Evolutionary conservation across 495 filamentous ascomycete genomes (phyloP).

Genomic region (Cercophora samala): DNA sequence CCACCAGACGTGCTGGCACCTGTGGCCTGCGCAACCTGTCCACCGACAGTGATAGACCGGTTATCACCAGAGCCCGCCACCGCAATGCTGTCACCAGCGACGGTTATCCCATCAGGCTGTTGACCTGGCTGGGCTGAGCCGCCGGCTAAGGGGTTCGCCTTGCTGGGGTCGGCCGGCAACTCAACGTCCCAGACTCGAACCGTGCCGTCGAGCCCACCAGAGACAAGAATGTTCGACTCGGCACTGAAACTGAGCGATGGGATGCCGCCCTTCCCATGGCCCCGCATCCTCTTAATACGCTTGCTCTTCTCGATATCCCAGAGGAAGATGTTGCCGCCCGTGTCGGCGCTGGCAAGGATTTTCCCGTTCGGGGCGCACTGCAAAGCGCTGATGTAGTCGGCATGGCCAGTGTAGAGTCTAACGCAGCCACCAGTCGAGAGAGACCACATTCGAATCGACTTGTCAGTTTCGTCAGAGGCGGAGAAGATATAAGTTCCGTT

Average conservation of each 20-base stretch:
- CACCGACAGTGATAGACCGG: slow-evolving; percentile 35
- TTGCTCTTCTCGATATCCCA: slow-evolving; percentile 87
- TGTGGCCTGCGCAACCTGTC: slow-evolving; percentile 29
- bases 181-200: slow-evolving; percentile 92
- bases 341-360: slow-evolving; percentile 81
- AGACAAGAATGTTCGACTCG: slow-evolving; percentile 82
- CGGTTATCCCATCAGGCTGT: slow-evolving; percentile 53
- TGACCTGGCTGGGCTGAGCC: slow-evolving; percentile 49
- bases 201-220: slow-evolving; percentile 86
- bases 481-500: slow-evolving; percentile 93
- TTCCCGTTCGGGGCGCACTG: slow-evolving; percentile 84
- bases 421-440: slow-evolving; percentile 78
- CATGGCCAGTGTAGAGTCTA: slow-evolving; percentile 88
- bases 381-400: slow-evolving; percentile 75
- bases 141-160: slow-evolving; percentile 33
- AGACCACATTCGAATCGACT: slow-evolving; percentile 96
- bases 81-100: slow-evolving; percentile 45
- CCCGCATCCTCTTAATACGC: slow-evolving; percentile 84
- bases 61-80: slow-evolving; percentile 45
- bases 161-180: slow-evolving; percentile 51
- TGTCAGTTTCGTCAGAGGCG: slow-evolving; percentile 71
- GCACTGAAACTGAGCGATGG: slow-evolving; percentile 89
- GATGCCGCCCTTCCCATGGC: slow-evolving; percentile 89
- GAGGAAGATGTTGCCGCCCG: slow-evolving; percentile 78
- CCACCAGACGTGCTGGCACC: slow-evolving; percentile 28